A percentile compares a stretch with the other conserved stretches of the same genome.
These are phyloP conservation scores for Boletus rubroflammeus DNA, from an alignment of 768 basidiomycete genomes.

Conservation along the genomic window DNA sequence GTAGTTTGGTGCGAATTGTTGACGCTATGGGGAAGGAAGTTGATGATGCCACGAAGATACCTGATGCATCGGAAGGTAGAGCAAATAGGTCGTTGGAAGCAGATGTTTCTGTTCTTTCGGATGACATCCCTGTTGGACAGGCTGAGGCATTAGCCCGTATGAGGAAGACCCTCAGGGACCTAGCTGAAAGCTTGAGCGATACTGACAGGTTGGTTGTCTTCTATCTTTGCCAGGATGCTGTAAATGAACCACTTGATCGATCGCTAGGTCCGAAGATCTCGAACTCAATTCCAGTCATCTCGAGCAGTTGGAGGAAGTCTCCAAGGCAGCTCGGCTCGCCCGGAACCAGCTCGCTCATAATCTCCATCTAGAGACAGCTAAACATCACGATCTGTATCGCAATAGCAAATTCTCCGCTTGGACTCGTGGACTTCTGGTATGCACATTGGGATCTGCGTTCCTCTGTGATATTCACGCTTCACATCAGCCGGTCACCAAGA, in stretches of 20 bases:
- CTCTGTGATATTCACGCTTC: conserved; percentile 7
- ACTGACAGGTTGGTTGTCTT: conserved; percentile 46
- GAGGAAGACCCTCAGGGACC: conserved; percentile 52
- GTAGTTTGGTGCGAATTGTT: conserved; percentile 52
- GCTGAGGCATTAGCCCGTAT: conserved; percentile 56
- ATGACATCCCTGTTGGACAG: conserved; percentile 31
- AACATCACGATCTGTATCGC: conserved; percentile 34
- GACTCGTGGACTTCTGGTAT: conserved; percentile 39
- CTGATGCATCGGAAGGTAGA: conserved; percentile 25
- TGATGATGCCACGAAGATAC: conserved; percentile 34
- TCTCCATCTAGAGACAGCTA: conserved; percentile 38
- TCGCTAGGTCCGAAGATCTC: conserved; percentile 37
- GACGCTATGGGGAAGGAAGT: conserved; percentile 70
- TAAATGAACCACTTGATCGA: conserved; percentile 5
- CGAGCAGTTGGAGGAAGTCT: conserved; percentile 49
- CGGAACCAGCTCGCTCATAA: conserved; percentile 44
- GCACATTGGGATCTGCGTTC: conserved; percentile 12
- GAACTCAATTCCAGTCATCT: conserved; percentile 44
- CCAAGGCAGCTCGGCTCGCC: conserved; percentile 47
- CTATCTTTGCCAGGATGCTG: not conserved
- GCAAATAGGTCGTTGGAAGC: conserved; percentile 18
- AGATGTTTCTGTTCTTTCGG: conserved; percentile 21
- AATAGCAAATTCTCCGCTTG: conserved; percentile 36
- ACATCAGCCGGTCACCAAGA: conserved; percentile 20
- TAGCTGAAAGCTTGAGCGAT: conserved; percentile 54